Conservation (phyloP, 148 eudicot species). For the Nyssa sinensis region DNA sequence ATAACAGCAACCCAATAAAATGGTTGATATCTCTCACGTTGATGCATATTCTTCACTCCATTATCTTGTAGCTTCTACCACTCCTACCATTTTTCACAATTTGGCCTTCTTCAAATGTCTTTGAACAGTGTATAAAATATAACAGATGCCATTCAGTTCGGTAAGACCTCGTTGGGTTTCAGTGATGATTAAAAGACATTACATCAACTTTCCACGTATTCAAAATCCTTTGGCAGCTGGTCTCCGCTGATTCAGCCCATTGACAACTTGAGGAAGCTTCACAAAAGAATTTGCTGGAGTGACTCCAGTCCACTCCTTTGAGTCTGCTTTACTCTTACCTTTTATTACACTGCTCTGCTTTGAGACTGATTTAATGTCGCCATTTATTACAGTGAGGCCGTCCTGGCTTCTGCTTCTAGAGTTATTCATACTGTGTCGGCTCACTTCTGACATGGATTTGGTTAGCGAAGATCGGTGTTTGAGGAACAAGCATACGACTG, state of each 20-base stretch:
- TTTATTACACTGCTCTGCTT: neutral
- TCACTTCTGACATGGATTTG: slow-evolving; percentile 41
- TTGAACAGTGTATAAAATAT: neutral
- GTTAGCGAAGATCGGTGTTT: slow-evolving; percentile 37
- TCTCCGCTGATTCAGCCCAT: slow-evolving; percentile 7
- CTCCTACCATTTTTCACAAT: neutral
- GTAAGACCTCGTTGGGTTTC: neutral
- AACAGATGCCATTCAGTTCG: neutral
- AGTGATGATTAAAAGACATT: neutral
- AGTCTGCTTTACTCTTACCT: too few relatives aligned
- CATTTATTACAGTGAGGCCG: slow-evolving; percentile 31
- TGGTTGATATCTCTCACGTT: too few relatives aligned
- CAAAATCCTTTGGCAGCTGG: neutral
- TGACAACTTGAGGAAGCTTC: neutral
- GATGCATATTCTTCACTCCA: too few relatives aligned
- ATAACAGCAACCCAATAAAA: too few relatives aligned
- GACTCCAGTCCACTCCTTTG: neutral
- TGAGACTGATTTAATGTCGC: neutral
- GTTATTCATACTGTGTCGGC: slow-evolving; percentile 14
- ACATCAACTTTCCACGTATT: neutral
- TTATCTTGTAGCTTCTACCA: neutral
- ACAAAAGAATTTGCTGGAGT: neutral
- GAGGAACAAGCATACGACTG: slow-evolving; percentile 58
- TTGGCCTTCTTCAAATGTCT: neutral
- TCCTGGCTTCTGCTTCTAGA: slow-evolving; percentile 20